Evolutionary conservation across 2,329 filamentous ascomycete genomes (phyloP), one percentile per base, ranked within the genome.

Genomic region (Fusarium ramigenum): DNA sequence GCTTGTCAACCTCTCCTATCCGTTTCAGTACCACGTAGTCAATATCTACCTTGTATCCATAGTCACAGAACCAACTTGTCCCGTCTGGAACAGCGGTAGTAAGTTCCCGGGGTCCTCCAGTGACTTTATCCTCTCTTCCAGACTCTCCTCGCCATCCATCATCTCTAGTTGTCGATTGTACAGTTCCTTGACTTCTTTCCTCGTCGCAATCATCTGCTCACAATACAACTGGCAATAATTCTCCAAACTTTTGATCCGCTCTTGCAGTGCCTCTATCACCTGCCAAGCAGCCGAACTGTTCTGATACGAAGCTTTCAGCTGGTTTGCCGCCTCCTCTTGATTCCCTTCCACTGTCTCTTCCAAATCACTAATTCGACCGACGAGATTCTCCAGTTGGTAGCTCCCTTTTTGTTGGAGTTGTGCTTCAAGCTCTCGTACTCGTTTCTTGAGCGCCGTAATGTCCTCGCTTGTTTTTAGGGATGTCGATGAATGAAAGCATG

Each of bases 81-180:
- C 9, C 4, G 6, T 40, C 5, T 61, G 18, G 8, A 69, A 65
- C 0, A 58, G 2, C 0, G 66, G 59, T 0, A 65, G 11, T 4
- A 69, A 21, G 3, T 46, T 43, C 2, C 39, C 36, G 0, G 59
- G 50, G 2, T 59, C 34, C 12, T 69, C 66, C 44, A 69, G n/a
- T 7, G 25, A 16, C 4, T 47, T 46, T 7, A 69, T 56, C 10
- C 66, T 69, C 4, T 69, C 66, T 2, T 69, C 66, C 39, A 69
- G 36, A n/a, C 25, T 69, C 25, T 69, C 66, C 15, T 69, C 66
- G 2, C 66, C 66, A 21, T 69, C 66, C 59, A 69, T 64, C n/a
- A 69, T 34, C 25, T 69, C 66, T 14, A 69, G 3, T 21, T 69
- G 66, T 5, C 66, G 53, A 34, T 69, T 69, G 30, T 65, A 52